Percentiles rank a stretch among this genome's conserved stretches.
These are phyloP conservation scores for Flaveria robusta DNA, from an alignment of 129 eudicot species.

Conservation along the genomic window DNA sequence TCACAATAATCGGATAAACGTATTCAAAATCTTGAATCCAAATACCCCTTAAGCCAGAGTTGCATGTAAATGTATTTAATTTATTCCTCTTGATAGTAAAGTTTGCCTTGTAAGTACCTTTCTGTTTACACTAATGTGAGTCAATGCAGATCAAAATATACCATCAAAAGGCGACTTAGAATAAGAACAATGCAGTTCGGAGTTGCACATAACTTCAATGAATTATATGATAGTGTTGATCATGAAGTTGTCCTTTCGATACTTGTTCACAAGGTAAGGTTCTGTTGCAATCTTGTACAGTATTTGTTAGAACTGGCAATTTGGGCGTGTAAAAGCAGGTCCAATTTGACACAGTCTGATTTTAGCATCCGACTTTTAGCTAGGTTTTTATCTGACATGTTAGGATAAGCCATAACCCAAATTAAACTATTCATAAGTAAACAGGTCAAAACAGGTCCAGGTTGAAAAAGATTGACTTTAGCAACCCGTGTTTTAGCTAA, in stretches of 20 bases:
- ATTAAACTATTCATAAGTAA: not conserved
- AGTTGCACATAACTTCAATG: conserved; percentile 80
- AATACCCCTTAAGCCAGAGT: not conserved
- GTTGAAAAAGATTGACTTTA: not conserved
- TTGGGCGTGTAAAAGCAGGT: conserved; percentile 1
- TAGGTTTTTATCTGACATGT: not conserved
- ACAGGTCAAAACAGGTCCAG: not conserved
- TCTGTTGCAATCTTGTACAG: not conserved
- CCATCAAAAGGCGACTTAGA: conserved; percentile 83
- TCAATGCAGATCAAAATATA: conserved; percentile 58
- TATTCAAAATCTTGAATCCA: not conserved
- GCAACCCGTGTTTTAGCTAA: not conserved
- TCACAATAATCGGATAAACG: not conserved
- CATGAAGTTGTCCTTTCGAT: conserved; percentile 92
- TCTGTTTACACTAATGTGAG: conserved; percentile 10
- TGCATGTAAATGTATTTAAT: not conserved
- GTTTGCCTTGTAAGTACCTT: not conserved
- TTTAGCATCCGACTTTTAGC: not conserved
- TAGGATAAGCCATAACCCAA: not conserved
- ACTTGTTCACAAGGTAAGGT: conserved; percentile 87
- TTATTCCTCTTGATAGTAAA: not conserved
- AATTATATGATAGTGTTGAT: conserved; percentile 85
- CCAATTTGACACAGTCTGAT: not conserved
- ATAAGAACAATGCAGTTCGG: conserved; percentile 79
- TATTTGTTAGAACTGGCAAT: not conserved